Conservation (phyloP, 352 stramenopile species). For the Thalassiosira exigua region DNA sequence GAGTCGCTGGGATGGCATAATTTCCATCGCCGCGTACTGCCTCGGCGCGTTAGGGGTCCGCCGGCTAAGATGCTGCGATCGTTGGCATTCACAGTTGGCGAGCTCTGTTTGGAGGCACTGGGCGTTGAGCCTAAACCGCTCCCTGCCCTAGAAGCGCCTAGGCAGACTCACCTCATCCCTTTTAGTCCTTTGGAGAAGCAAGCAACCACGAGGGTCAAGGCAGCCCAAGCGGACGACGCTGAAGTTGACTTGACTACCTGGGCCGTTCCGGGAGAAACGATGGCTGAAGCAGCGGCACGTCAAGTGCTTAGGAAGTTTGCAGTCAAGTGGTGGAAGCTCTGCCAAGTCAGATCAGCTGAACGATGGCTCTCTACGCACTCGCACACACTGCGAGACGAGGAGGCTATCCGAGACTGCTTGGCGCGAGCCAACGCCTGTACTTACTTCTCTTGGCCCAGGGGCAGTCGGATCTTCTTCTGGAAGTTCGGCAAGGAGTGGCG, state of each 20-base stretch:
- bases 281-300: constrained; percentile 5
- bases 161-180: constrained; percentile 6
- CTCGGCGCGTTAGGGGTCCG: background rate
- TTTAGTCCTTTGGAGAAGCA: constrained; percentile 8
- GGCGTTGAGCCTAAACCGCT: background rate
- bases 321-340: constrained; percentile 21
- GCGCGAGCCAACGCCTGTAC: constrained; percentile 9
- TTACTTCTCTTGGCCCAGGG: constrained; percentile 29
- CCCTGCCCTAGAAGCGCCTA: background rate
- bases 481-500: constrained; percentile 13
- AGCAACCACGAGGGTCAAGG: background rate
- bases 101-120: background rate
- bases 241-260: background rate
- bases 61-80: constrained; percentile 4
- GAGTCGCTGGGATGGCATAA: background rate
- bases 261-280: background rate
- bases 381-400: background rate
- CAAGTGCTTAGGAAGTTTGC: constrained; percentile 20
- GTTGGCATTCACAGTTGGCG: background rate
- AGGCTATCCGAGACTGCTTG: constrained; percentile 14
- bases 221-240: background rate
- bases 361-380: background rate
- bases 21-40: background rate
- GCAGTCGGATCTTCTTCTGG: constrained; percentile 33
- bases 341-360: background rate